Evolutionary conservation across 202 grass and related monocot genomes (phyloP).

Genomic region (Schoenoplectus tabernaemontani): DNA sequence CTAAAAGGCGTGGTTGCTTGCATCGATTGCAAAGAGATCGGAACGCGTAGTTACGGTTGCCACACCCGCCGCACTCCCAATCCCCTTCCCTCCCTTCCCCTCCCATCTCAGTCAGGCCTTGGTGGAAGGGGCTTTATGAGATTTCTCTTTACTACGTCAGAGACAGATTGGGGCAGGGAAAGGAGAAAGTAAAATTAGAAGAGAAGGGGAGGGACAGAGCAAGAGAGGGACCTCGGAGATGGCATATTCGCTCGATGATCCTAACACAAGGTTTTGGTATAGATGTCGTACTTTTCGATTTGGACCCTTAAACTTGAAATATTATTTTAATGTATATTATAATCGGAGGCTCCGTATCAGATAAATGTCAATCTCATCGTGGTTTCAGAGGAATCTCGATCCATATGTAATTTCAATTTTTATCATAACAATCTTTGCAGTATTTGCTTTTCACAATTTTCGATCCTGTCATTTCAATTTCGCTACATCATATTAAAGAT

Average conservation of each 20-base stretch:
- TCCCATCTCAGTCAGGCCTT: conserved; percentile 19
- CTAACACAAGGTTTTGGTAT: background rate
- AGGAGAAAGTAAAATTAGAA: too few relatives aligned
- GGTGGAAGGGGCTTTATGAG: background rate
- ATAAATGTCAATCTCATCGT: too few relatives aligned
- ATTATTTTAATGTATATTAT: too few relatives aligned
- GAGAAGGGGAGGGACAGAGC: background rate
- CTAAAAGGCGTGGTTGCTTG: conserved; percentile 86
- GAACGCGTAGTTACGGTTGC: conserved; percentile 98
- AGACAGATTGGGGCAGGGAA: conserved; percentile 3
- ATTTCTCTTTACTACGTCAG: too few relatives aligned
- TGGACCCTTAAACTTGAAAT: background rate
- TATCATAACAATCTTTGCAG: too few relatives aligned
- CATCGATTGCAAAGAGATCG: conserved; percentile 95
- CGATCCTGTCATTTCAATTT: too few relatives aligned
- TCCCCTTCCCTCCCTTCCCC: conserved; percentile 75
- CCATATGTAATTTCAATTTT: too few relatives aligned
- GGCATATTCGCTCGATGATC: conserved; percentile 17
- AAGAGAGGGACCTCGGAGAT: background rate
- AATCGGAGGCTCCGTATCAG: too few relatives aligned
- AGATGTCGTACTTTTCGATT: background rate
- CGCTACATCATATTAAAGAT: too few relatives aligned
- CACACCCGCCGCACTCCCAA: conserved; percentile 80
- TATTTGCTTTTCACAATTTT: too few relatives aligned
- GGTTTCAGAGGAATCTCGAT: too few relatives aligned